Conservation (phyloP, 2,329 filamentous ascomycete genomes). For the Aspergillus ibericus region DNA sequence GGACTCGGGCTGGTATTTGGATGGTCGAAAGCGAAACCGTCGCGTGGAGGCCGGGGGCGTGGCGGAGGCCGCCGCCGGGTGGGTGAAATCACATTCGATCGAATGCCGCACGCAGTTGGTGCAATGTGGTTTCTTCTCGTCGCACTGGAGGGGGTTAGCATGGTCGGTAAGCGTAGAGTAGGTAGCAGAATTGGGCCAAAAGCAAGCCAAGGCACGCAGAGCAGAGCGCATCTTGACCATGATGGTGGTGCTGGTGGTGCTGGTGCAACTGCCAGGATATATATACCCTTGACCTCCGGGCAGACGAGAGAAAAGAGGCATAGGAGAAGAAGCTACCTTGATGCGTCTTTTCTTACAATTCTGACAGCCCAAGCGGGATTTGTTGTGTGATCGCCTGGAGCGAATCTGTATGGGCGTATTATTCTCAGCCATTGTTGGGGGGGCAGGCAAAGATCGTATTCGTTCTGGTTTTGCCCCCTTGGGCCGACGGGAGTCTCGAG, state of each 20-base stretch:
- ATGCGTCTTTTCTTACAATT: conserved; percentile 38
- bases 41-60: conserved; percentile 1
- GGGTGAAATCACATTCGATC: conserved; percentile 28
- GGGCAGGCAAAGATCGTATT: background rate
- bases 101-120: conserved; percentile 31
- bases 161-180: background rate
- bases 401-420: conserved; percentile 9
- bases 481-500: background rate
- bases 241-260: no score
- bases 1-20: conserved; percentile 16
- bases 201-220: background rate
- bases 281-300: no score
- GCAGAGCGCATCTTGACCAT: background rate
- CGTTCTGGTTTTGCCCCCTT: background rate
- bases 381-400: conserved; percentile 33
- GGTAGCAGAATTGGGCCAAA: background rate
- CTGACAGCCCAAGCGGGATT: conserved; percentile 34
- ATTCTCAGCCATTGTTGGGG: conserved; percentile 10
- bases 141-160: conserved; percentile 29
- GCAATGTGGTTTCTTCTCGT: conserved; percentile 35
- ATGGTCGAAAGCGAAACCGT: conserved; percentile 21
- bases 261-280: no score
- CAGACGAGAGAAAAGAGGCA: no score
- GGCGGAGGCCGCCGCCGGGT: conserved; percentile 8
- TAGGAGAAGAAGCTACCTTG: conserved; percentile 27